Evolutionary conservation across 2,329 filamentous ascomycete genomes (phyloP).

Genomic region (Tolypocladium guangdongense): DNA sequence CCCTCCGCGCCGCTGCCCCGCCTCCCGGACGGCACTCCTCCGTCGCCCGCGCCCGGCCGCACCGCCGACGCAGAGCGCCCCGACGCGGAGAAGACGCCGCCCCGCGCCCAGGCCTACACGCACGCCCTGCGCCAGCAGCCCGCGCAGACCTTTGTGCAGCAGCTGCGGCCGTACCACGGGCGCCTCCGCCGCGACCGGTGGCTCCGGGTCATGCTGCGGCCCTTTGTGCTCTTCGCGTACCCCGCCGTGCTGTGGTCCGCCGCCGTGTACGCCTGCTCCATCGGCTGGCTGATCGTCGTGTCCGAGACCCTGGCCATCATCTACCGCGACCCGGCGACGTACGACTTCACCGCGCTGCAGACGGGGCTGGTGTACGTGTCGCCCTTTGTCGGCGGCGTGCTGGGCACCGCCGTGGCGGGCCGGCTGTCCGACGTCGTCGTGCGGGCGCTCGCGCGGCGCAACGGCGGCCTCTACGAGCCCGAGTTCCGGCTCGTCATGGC

Average conservation of each 20-base stretch:
- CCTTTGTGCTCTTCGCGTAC: slow-evolving; percentile 79
- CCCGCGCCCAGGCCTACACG: slow-evolving; percentile 49
- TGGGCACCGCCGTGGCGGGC: slow-evolving; percentile 87
- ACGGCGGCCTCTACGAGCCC: slow-evolving; percentile 90
- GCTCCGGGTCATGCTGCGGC: slow-evolving; percentile 65
- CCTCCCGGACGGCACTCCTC: no score
- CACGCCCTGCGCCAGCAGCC: slow-evolving; percentile 56
- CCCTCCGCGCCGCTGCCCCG: no score
- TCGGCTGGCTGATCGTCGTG: slow-evolving; percentile 92
- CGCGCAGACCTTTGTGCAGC: slow-evolving; percentile 59
- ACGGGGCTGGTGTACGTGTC: slow-evolving; percentile 83
- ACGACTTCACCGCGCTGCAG: slow-evolving; percentile 72
- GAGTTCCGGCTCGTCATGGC: slow-evolving; percentile 90
- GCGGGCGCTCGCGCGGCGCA: slow-evolving; percentile 67
- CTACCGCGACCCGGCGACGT: slow-evolving; percentile 56
- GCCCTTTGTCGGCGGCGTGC: slow-evolving; percentile 76
- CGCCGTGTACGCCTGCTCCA: slow-evolving; percentile 72
- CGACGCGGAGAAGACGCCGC: slow-evolving; percentile 14
- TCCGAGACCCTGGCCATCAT: slow-evolving; percentile 79
- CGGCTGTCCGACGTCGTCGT: slow-evolving; percentile 81
- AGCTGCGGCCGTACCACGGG: slow-evolving; percentile 68
- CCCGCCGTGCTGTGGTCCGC: slow-evolving; percentile 84
- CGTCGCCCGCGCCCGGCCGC: no score
- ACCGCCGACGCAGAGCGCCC: no score
- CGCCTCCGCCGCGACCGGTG: slow-evolving; percentile 69